Evolutionary conservation across 2,329 filamentous ascomycete species (phyloP), one percentile per base, ranked within the genome.

Genomic region (Thielaviopsis cerberus): DNA sequence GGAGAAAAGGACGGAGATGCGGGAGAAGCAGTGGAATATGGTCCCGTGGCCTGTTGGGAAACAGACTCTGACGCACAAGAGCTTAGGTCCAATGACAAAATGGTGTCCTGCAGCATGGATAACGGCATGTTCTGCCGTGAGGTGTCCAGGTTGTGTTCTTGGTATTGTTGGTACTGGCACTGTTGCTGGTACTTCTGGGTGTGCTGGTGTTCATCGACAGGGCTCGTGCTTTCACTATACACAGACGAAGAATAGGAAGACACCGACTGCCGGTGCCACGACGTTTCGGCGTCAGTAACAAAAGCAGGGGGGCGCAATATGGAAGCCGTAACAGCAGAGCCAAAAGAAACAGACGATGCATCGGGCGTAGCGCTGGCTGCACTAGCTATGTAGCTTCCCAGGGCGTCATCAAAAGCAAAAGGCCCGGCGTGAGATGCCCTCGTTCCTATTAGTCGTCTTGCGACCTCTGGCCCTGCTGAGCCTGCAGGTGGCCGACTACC

Each of bases 161-260:
- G 37, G 34, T 41, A 10, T 17, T 45, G 15, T 17, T 17, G 7
- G 34, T 41, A 6, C 34, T 45, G 37, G 37, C 20, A 4, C 37
- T 45, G 37, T 15, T 45, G 15, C 7, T 55, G 17, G 45, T 25
- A 4, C 15, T n/a, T 15, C 37, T 53, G 50, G 22, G 37, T 50
- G 25, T 25, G 17, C 17, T 20, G 27, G 30, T 51, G 17, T 22
- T 25, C n/a, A 53, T 57, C 26, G n/a, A 48, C 27, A 24, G 22
- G 41, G 20, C 20, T 48, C 51, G 11, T 45, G n/a, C 41, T 20
- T 25, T 53, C 34, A 24, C 30, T 48, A 45, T 48, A 53, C 30
- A 37, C 20, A 27, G 56, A 48, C 17, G 34, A 51, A 25, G 56
- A 57, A 37, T 45, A 53, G 23, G 56, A 57, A 51, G 23, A 53